Evolutionary conservation across 139 green algal genomes (phyloP).

Genomic region (Volvox reticuliferus): DNA sequence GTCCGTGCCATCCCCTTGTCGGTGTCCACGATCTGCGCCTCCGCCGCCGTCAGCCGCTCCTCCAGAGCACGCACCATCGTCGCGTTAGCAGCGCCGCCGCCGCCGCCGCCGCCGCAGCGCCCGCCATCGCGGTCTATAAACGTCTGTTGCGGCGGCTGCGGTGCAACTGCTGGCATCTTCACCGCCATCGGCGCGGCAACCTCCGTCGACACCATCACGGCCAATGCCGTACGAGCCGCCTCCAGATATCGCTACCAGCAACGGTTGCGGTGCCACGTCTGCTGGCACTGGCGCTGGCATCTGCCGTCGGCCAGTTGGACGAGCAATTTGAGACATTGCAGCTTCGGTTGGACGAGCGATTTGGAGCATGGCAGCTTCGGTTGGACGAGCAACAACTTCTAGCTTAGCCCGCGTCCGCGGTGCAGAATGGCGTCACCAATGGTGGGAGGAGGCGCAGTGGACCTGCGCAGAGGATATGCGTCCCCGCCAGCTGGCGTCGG

Average conservation of each 20-base stretch:
- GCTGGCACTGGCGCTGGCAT: background rate
- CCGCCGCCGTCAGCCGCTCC: constrained; percentile 8
- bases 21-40: background rate
- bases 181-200: constrained; percentile 6
- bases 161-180: background rate
- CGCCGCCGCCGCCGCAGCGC: no score
- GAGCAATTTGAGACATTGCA: background rate
- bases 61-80: background rate
- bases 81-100: background rate
- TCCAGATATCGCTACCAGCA: no score
- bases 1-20: constrained; percentile 10
- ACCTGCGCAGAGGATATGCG: background rate
- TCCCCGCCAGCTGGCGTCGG: background rate
- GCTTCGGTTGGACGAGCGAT: no score
- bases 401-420: no score
- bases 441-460: background rate
- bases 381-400: background rate
- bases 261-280: background rate
- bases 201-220: background rate
- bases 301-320: background rate
- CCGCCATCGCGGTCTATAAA: no score
- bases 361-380: background rate
- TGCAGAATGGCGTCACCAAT: background rate
- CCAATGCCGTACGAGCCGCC: background rate
- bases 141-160: background rate